A percentile compares a stretch with the other conserved stretches of the same genome.
These are phyloP conservation scores for Candida sanyiensis DNA, from an alignment of 805 yeast species.

Conservation along the genomic window DNA sequence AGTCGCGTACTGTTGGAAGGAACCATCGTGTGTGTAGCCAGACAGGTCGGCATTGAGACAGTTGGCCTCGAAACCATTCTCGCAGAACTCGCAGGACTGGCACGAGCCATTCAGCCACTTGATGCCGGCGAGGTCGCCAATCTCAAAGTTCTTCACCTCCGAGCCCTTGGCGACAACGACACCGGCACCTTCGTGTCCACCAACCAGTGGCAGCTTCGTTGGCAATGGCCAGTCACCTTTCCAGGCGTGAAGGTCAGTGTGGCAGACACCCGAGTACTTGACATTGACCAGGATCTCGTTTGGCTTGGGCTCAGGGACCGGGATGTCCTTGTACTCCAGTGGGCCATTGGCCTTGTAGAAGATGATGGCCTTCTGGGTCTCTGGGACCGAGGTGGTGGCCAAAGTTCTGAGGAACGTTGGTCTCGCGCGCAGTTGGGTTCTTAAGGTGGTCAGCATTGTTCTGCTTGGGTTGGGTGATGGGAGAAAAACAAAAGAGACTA, in stretches of 20 bases:
- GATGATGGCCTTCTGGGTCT: constrained; percentile 46
- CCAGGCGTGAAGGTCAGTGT: constrained; percentile 64
- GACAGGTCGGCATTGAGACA: constrained; percentile 69
- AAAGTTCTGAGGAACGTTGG: constrained; percentile 14
- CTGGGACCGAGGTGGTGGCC: constrained; percentile 32
- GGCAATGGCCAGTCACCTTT: constrained; percentile 62
- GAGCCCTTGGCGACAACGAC: constrained; percentile 53
- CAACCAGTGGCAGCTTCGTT: constrained; percentile 53
- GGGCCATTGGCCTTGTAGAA: constrained; percentile 47
- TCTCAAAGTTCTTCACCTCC: constrained; percentile 48
- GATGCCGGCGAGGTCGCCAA: constrained; percentile 59
- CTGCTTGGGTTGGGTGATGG: neutral
- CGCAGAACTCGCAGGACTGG: constrained; percentile 53
- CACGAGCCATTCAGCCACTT: constrained; percentile 65
- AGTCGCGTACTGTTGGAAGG: constrained; percentile 85
- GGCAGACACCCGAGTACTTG: constrained; percentile 62
- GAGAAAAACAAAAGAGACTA: neutral
- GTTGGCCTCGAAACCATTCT: constrained; percentile 45
- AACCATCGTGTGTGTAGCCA: constrained; percentile 85
- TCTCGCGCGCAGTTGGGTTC: constrained; percentile 7
- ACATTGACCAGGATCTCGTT: constrained; percentile 53
- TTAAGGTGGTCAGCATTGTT: neutral
- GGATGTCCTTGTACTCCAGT: constrained; percentile 44
- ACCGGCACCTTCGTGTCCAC: constrained; percentile 70
- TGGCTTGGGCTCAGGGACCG: constrained; percentile 53